phyloP scores from a whole-genome alignment of 2,329 filamentous ascomycete genomes.

The Ascomycota sp. region DNA sequence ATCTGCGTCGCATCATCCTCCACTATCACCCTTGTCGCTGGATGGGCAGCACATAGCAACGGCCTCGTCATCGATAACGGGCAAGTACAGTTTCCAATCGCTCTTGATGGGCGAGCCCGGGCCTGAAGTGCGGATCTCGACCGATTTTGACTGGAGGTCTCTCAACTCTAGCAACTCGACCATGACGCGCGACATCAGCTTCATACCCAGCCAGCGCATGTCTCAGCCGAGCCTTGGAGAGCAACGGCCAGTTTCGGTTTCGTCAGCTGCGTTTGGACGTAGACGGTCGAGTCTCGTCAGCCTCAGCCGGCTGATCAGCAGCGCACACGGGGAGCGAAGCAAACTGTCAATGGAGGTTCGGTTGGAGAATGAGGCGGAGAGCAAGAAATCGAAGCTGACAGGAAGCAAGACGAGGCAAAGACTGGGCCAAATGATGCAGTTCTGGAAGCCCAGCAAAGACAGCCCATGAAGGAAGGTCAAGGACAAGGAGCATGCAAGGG shows the following conservation, averaged over 20 bases:
- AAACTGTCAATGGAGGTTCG: conserved; percentile 52
- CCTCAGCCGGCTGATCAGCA: conserved; percentile 55
- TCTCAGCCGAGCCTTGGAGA: conserved; percentile 27
- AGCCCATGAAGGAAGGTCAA: conserved; percentile 7
- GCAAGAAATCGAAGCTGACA: conserved; percentile 32
- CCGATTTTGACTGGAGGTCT: conserved; percentile 51
- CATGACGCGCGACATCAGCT: conserved; percentile 48
- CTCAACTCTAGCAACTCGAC: conserved; percentile 58
- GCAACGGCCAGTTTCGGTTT: conserved; percentile 41
- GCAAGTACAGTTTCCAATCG: conserved; percentile 51
- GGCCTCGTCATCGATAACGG: conserved; percentile 51
- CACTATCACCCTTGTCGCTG: conserved; percentile 46
- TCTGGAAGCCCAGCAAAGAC: conserved; percentile 47
- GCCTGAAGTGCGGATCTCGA: conserved; percentile 49
- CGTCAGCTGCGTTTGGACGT: conserved; percentile 40
- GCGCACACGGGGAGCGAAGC: conserved; percentile 53
- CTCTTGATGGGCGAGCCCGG: conserved; percentile 54
- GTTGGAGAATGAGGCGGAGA: conserved; percentile 30
- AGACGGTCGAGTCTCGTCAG: conserved; percentile 60
- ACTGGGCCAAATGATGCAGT: conserved; percentile 56
- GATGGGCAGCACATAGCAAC: conserved; percentile 57
- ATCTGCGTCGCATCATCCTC: conserved; percentile 45
- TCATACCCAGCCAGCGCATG: conserved; percentile 22
- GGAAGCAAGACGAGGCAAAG: conserved; percentile 42
- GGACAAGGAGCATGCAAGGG: too few relatives aligned